phyloP scores from a whole-genome alignment of 2,329 filamentous ascomycete species.

The Fusarium brevicatenulatum region DNA sequence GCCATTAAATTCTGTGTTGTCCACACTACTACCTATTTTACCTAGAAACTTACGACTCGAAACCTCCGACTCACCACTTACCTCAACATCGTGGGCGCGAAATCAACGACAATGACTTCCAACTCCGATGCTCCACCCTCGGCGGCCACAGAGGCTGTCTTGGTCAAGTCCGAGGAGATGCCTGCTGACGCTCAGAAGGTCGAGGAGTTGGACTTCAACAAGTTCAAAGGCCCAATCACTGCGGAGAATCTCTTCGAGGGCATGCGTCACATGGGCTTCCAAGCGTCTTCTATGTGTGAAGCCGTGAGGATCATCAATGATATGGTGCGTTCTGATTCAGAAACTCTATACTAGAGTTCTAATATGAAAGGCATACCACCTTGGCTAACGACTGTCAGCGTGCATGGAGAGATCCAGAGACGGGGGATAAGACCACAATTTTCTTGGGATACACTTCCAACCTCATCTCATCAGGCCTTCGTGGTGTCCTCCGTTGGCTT shows the following conservation, averaged over 20 bases:
- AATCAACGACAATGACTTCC: slow-evolving; percentile 45
- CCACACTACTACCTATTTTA: neutral
- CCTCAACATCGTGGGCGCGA: neutral
- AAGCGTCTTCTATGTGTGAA: slow-evolving; percentile 78
- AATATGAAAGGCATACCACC: neutral
- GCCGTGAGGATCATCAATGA: slow-evolving; percentile 93
- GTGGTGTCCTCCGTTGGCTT: slow-evolving; percentile 90
- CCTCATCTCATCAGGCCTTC: slow-evolving; percentile 92
- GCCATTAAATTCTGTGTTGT: slow-evolving; percentile 4
- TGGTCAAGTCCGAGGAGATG: slow-evolving; percentile 85
- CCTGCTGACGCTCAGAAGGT: slow-evolving; percentile 83
- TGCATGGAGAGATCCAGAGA: slow-evolving; percentile 82
- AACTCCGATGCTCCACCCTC: slow-evolving; percentile 60
- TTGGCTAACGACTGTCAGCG: slow-evolving; percentile 58
- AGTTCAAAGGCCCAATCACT: slow-evolving; percentile 80
- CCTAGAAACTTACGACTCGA: neutral
- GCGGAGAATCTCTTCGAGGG: slow-evolving; percentile 84
- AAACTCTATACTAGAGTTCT: neutral
- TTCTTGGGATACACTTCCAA: slow-evolving; percentile 99
- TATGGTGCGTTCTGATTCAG: slow-evolving; percentile 72
- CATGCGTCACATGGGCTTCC: slow-evolving; percentile 86
- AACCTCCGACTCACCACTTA: slow-evolving; percentile 6
- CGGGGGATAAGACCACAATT: slow-evolving; percentile 84
- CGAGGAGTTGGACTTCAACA: slow-evolving; percentile 91
- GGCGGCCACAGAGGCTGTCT: slow-evolving; percentile 79